phyloP scores from a whole-genome alignment of 768 basidiomycete genomes.

The Mycena epipterygia region DNA sequence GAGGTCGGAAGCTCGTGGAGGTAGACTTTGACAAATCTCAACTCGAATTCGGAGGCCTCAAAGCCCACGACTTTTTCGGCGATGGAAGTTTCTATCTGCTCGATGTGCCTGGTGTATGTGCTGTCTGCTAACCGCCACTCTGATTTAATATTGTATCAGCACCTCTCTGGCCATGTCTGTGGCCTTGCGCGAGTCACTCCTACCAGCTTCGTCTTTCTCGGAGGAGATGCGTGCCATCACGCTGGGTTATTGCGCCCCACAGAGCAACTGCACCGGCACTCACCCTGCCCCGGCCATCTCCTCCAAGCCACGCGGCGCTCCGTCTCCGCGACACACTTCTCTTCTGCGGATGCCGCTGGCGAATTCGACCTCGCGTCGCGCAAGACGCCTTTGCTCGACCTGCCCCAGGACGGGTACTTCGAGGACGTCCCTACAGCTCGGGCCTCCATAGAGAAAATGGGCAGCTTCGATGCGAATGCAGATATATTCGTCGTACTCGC shows the following conservation, averaged over 20 bases:
- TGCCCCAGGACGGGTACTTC: conserved; percentile 19
- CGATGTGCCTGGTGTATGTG: conserved; percentile 37
- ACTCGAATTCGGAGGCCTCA: conserved; percentile 35
- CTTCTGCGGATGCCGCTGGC: background rate
- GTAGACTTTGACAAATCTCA: conserved; percentile 27
- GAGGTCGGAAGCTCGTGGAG: conserved; percentile 35
- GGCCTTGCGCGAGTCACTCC: conserved; percentile 39
- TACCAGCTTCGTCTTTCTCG: conserved; percentile 38
- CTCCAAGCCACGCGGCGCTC: conserved; percentile 11
- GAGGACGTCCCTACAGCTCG: conserved; percentile 22
- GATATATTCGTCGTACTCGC: conserved; percentile 37
- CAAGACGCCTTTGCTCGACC: conserved; percentile 20
- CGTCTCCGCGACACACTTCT: conserved; percentile 30
- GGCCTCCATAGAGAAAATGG: conserved; percentile 27
- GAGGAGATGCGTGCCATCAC: conserved; percentile 40
- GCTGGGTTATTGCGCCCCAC: conserved; percentile 40
- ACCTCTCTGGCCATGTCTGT: conserved; percentile 35
- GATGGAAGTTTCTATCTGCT: conserved; percentile 43
- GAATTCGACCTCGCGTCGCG: conserved; percentile 23
- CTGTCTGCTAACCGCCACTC: background rate
- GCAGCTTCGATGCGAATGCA: conserved; percentile 34
- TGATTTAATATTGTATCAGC: conserved; percentile 15
- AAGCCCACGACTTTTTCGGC: conserved; percentile 39
- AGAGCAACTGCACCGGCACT: conserved; percentile 26
- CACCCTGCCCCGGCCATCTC: conserved; percentile 33